These are phyloP conservation scores for Ogataea salicorniae DNA, from an alignment of 805 yeast genomes.

Conservation along the genomic window DNA sequence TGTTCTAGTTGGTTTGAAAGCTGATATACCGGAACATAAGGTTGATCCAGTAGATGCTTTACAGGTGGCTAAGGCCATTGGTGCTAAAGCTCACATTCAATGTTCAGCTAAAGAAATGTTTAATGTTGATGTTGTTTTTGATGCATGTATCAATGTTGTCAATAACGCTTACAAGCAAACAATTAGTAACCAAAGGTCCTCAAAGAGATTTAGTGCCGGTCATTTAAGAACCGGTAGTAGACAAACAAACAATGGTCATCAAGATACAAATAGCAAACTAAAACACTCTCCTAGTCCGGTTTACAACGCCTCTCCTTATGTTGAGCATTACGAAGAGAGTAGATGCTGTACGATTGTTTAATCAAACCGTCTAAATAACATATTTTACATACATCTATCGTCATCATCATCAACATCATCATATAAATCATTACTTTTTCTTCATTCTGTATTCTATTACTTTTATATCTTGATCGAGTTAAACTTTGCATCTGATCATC, in stretches of 20 bases:
- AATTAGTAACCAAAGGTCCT: slow-evolving; percentile 8
- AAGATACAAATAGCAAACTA: slow-evolving; percentile 2
- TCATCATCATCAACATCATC: not conserved
- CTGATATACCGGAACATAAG: slow-evolving; percentile 48
- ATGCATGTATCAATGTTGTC: slow-evolving; percentile 37
- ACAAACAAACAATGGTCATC: slow-evolving; percentile 6
- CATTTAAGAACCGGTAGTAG: slow-evolving; percentile 22
- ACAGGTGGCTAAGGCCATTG: slow-evolving; percentile 38
- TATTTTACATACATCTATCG: too few species aligned
- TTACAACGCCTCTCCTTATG: slow-evolving; percentile 4
- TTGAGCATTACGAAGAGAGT: slow-evolving; percentile 11
- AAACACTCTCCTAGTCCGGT: not conserved
- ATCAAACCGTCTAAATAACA: too few species aligned
- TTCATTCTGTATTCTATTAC: not conserved
- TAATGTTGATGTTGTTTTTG: slow-evolving; percentile 65
- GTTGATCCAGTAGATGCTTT: slow-evolving; percentile 23
- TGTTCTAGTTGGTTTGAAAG: slow-evolving; percentile 76
- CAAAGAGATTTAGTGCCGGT: slow-evolving; percentile 4
- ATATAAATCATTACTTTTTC: not conserved
- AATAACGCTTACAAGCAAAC: slow-evolving; percentile 19
- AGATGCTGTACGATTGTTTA: slow-evolving; percentile 11
- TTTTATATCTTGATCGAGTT: too few species aligned
- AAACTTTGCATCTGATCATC: not conserved
- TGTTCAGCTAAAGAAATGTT: slow-evolving; percentile 73
- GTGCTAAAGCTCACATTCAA: slow-evolving; percentile 68